Base-by-base conservation (phyloP, 2,329 filamentous ascomycete species). In the Ambrosiella xylebori region DNA sequence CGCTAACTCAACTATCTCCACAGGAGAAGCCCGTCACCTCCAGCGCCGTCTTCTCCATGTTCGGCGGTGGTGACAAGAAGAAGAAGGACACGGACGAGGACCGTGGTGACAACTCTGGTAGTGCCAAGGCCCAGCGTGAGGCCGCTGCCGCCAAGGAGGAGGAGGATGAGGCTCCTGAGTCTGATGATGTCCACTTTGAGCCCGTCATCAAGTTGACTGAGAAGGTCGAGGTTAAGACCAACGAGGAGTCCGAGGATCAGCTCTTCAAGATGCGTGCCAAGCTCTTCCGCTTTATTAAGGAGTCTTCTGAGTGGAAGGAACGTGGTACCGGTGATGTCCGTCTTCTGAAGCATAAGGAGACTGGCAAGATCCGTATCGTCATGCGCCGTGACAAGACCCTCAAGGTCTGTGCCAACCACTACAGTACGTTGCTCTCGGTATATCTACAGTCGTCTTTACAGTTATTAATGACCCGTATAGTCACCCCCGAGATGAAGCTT, bases 371-470 rank as follows among this genome's bases (percentile, higher is more conserved):
- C 61, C 84, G 93, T 66, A 78, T 98, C 67, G 93, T 98, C 66
- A 98, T 98, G 93, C 86, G 93, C 72, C 82, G 93, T 71, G 93
- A 98, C 79, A 97, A 97, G 88, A 98, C 93, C 62, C 83, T 97
- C 76, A 98, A 98, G 81, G 93, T 98, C 74, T 98, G 93, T 84
- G 93, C 93, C 70, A 98, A 98, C 79, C 93, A 98, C 80, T 98
- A 98, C 75, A 85, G 90, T 95, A 84, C 68, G 86, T 76, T 35
- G 1, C 15, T 17, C 27, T 27, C 27, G 27, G 27, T 27, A 27
- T 47, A 47, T 47, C n/a, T 13, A 15, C n/a, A 15, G 7, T 15
- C 2, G 44, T 47, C 19, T n/a, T 47, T 47, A 17, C 11, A n/a
- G 40, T 15, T 35, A 36, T 36, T 53, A 53, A 53, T 19, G 35